Base-by-base conservation (phyloP, 257 asterid genomes). In the Anisodus tanguticus region DNA sequence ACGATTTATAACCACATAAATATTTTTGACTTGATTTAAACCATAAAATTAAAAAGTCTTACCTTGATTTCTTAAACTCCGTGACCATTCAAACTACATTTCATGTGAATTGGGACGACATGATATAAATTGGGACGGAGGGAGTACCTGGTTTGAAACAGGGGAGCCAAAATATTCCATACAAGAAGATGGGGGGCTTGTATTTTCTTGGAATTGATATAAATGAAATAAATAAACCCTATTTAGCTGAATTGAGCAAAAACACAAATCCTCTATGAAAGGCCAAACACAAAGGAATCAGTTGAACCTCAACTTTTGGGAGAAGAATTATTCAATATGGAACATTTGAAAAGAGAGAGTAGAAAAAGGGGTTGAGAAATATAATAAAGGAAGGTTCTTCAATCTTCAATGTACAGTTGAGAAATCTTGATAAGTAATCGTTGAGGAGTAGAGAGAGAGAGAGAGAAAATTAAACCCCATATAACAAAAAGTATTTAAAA, bases 81-180 rank as follows among this genome's bases (percentile, higher is more conserved):
- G 26, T 22, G 26, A 22, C 26, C 26, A 22, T 22, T 31, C 35
- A 31, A 31, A 31, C 35, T 31, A 31, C 35, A 31, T 31, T 1
- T 31, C 35, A 31, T 31, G 35, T 31, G 35, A 31, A 31, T 31
- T 31, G 35, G 35, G 35, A 31, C 35, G 35, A 31, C 35, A 31
- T 31, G 2, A 31, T 31, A 31, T 31, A 31, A 31, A 31, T 31
- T 31, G 35, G 35, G 35, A 31, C 35, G 35, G 35, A 31, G 35
- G 35, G 35, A 31, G 35, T 31, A 90, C 94, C 95, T 92, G 84
- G 71, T 76, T 79, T 16, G 84, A 43, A 88, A 85, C 86, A 84
- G 88, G 85, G 79, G 80, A 87, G 67, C 81, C 83, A 84, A 69
- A 60, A 71, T 67, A 78, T 87, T 87, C 92, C 94, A 92, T 91